These are phyloP conservation scores for Cystofilobasidium capitatum DNA, from an alignment of 768 basidiomycete species.

Conservation along the genomic window DNA sequence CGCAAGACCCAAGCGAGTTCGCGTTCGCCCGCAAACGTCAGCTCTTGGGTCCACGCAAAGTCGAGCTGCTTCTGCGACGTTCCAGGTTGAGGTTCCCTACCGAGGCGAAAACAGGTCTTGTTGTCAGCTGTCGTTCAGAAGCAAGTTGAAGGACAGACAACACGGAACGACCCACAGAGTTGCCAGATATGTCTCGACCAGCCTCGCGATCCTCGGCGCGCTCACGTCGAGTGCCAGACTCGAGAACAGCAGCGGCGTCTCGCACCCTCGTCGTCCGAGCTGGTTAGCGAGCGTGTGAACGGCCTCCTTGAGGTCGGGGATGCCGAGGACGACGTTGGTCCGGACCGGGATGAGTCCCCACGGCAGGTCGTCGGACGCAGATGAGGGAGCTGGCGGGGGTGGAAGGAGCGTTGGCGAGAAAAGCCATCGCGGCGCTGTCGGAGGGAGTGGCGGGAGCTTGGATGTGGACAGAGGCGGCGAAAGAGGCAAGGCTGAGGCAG, in stretches of 20 bases:
- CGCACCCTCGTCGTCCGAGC: neutral
- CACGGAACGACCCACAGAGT: conserved; percentile 30
- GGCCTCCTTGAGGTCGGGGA: neutral
- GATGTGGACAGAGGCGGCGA: neutral
- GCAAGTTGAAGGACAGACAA: neutral
- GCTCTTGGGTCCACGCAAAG: conserved; percentile 52
- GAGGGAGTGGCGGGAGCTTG: neutral
- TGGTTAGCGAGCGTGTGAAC: neutral
- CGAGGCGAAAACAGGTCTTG: neutral
- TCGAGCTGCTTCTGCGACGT: neutral
- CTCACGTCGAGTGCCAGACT: conserved; percentile 77
- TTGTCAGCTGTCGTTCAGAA: neutral
- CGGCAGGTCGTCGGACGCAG: neutral
- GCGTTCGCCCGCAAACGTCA: conserved; percentile 70
- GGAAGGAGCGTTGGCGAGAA: neutral
- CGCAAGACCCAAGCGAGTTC: conserved; percentile 85
- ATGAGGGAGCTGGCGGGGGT: neutral
- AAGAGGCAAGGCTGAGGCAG: neutral
- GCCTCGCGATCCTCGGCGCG: conserved; percentile 58
- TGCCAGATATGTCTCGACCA: conserved; percentile 69
- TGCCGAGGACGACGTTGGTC: neutral
- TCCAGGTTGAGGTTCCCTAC: neutral
- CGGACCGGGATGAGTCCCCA: neutral
- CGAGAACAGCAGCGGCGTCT: conserved; percentile 82
- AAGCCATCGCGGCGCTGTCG: neutral